phyloP scores from a whole-genome alignment of 371 early-diverging fungal species.

The Batkoa obscura region DNA sequence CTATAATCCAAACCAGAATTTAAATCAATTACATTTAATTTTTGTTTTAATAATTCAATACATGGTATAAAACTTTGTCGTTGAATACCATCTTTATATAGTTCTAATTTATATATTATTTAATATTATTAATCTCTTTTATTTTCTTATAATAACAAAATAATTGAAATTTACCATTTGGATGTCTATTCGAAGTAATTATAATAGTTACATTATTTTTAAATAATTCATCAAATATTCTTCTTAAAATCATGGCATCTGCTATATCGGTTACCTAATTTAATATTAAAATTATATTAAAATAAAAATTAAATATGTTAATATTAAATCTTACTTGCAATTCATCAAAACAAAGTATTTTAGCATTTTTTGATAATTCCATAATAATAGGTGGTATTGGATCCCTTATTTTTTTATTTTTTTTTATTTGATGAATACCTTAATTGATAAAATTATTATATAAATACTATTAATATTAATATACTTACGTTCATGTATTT shows the following conservation, averaged over 20 bases:
- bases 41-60: slow-evolving; percentile 63
- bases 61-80: slow-evolving; percentile 75
- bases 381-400: slow-evolving; percentile 65
- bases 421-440: no score
- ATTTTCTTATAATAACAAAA: background rate
- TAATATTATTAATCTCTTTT: no score
- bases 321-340: no score
- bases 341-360: slow-evolving; percentile 88
- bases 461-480: no score
- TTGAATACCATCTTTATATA: slow-evolving; percentile 91
- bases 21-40: slow-evolving; percentile 58
- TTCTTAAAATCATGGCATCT: slow-evolving; percentile 86
- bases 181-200: slow-evolving; percentile 85
- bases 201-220: slow-evolving; percentile 75
- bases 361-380: slow-evolving; percentile 55
- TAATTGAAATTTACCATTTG: slow-evolving; percentile 28
- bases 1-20: slow-evolving; percentile 86
- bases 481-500: slow-evolving; percentile 72
- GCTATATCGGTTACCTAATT: slow-evolving; percentile 74
- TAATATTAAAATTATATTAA: background rate
- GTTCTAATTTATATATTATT: slow-evolving; percentile 19
- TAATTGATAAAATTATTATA: no score
- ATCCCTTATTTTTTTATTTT: slow-evolving; percentile 28
- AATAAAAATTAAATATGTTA: no score
- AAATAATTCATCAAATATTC: slow-evolving; percentile 62